Evolutionary conservation across 306 rosid genomes (phyloP).

Genomic region (Malus fusca): DNA sequence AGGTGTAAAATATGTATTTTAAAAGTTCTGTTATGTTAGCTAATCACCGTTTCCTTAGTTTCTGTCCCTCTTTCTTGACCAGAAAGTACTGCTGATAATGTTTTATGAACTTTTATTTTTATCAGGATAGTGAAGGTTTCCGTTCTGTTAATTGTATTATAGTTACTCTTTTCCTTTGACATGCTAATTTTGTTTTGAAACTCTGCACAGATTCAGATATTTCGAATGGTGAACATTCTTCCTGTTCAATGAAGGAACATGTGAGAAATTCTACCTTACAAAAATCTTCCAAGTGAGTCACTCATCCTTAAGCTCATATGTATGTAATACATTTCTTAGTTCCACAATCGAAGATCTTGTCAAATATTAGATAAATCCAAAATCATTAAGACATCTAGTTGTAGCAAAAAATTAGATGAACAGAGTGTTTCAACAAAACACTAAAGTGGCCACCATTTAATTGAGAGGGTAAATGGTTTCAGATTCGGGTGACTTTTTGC

Average conservation of each 20-base stretch:
- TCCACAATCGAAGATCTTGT: not conserved
- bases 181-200: conserved; percentile 15
- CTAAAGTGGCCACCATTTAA: too few species aligned
- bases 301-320: not conserved
- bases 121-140: not conserved
- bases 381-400: not conserved
- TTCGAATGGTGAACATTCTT: conserved; percentile 33
- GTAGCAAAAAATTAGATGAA: not conserved
- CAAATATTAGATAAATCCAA: not conserved
- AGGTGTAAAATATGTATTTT: not conserved
- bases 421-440: not conserved
- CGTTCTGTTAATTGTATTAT: not conserved
- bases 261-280: conserved; percentile 23
- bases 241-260: conserved; percentile 25
- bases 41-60: not conserved
- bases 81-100: not conserved
- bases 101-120: not conserved
- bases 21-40: not conserved
- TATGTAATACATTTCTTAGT: not conserved
- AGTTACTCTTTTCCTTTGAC: conserved; percentile 1
- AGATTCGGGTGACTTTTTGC: too few species aligned
- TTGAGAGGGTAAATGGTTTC: too few species aligned
- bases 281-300: conserved; percentile 42
- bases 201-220: conserved; percentile 26
- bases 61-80: not conserved